Evolutionary conservation across 352 stramenopile genomes (phyloP), one percentile per base, ranked within the genome.

Genomic region (Phytophthora rubi): DNA sequence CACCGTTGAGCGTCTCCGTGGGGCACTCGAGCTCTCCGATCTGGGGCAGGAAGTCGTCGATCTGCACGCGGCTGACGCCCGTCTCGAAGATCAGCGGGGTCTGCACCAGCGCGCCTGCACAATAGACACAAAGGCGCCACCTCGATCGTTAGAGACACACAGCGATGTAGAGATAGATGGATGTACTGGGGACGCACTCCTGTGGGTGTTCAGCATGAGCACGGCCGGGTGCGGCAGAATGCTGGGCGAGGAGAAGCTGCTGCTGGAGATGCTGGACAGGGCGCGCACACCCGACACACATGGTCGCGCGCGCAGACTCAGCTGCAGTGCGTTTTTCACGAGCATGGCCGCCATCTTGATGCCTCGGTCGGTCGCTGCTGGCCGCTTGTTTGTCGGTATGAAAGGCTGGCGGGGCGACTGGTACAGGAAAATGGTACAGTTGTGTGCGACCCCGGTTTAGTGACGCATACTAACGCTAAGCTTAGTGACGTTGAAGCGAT

Each of bases 61-160:
- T 74, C 70, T 79, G 65, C 26, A 73, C 32, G 44, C 58, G 55
- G 33, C 32, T 72, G 39, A 81, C 54, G 55, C 48, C 59, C 39
- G 75, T 83, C 68, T 87, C 73, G 52, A 88, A 85, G 35, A 83
- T 54, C 47, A 89, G 75, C 59, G 75, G 53, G 33, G 58, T 82
- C 51, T 71, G 73, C 51, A 80, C 60, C 42, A 85, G 65, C 16
- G 71, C 70, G 44, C 81, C 79, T 87, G 48, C 44, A 44, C 6
- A 16, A 15, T 42, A 53, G 56, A 45, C 6, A 18, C n/a, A n/a
- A n/a, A n/a, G n/a, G n/a, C n/a, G n/a, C n/a, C n/a, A n/a, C n/a
- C 54, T 23, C 65, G 23, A 53, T 9, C 45, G 3, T 52, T 8
- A 32, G 49, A 48, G 15, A 59, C 6, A 65, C n/a, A 32, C 16